Conservation (phyloP, 805 yeast genomes). For the Metschnikowia proteae region DNA sequence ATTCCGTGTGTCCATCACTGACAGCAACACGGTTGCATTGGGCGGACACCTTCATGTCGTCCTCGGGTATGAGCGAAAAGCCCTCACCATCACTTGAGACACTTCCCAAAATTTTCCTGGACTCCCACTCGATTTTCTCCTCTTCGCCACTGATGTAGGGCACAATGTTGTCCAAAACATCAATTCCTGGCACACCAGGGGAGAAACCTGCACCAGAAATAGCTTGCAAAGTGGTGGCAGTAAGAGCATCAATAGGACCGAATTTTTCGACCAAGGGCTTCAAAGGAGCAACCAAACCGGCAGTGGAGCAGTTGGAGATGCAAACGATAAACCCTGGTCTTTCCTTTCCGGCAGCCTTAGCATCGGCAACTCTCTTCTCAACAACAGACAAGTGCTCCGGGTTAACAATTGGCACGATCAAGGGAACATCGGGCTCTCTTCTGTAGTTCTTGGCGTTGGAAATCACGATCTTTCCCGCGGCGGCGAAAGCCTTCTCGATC, state of each 20-base stretch:
- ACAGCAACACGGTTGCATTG: conserved; percentile 97
- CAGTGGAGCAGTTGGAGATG: conserved; percentile 97
- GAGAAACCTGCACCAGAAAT: conserved; percentile 98
- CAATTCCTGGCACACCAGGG: conserved; percentile 96
- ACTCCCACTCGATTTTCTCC: conserved; percentile 98
- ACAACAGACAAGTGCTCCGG: conserved; percentile 82
- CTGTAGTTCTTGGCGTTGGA: conserved; percentile 97
- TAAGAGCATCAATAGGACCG: conserved; percentile 85
- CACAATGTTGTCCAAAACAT: conserved; percentile 87
- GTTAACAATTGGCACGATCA: conserved; percentile 92
- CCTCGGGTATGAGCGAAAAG: conserved; percentile 56
- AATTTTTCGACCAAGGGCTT: conserved; percentile 87
- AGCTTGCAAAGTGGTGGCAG: conserved; percentile 93
- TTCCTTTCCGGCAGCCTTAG: conserved; percentile 51
- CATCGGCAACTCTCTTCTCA: conserved; percentile 51
- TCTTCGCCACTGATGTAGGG: conserved; percentile 97
- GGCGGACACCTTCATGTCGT: conserved; percentile 83
- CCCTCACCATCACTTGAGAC: conserved; percentile 49
- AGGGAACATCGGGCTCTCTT: conserved; percentile 81
- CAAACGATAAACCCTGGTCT: conserved; percentile 85
- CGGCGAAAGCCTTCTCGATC: conserved; percentile 80
- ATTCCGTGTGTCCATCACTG: conserved; percentile 96
- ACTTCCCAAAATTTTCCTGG: conserved; percentile 85
- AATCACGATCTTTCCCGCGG: conserved; percentile 75
- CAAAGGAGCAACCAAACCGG: conserved; percentile 94